Evolutionary conservation across 345 rosid species (phyloP).

Genomic region (Euphorbia tirucalli): DNA sequence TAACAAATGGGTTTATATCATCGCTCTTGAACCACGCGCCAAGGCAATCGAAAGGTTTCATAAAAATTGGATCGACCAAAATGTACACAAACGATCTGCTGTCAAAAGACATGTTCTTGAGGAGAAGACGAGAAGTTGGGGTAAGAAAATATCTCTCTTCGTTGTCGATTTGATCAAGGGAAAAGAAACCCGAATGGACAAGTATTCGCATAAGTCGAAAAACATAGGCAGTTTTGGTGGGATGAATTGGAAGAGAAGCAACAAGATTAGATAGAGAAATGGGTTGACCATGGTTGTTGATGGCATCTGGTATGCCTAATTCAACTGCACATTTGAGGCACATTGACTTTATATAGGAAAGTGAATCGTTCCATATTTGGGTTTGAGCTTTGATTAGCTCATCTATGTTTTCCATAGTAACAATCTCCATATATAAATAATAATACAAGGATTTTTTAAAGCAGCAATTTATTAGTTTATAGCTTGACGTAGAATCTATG

Average conservation of each 20-base stretch:
- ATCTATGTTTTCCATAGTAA: too few relatives aligned
- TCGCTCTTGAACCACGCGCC: slow-evolving; percentile 16
- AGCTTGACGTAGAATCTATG: too few relatives aligned
- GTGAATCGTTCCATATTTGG: not conserved
- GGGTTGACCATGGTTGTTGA: too few relatives aligned
- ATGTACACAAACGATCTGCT: slow-evolving; percentile 4
- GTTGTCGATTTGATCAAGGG: not conserved
- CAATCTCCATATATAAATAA: too few relatives aligned
- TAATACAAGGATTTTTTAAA: too few relatives aligned
- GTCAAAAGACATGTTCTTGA: too few relatives aligned
- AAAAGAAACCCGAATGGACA: slow-evolving; percentile 14
- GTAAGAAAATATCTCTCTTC: slow-evolving; percentile 19
- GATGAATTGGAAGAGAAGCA: too few relatives aligned
- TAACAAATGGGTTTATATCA: too few relatives aligned
- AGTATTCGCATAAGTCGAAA: slow-evolving; percentile 19
- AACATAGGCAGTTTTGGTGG: not conserved
- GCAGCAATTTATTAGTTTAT: too few relatives aligned
- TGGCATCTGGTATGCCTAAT: slow-evolving; percentile 39
- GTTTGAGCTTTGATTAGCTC: not conserved
- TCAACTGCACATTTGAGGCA: slow-evolving; percentile 40
- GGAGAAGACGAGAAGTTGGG: slow-evolving; percentile 16
- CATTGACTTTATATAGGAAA: slow-evolving; percentile 13
- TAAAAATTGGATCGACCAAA: slow-evolving; percentile 8
- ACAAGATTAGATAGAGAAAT: not conserved
- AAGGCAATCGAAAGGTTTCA: slow-evolving; percentile 3